Evolutionary conservation across 1,284 basidiomycete species (phyloP).

Genomic region (Trametes polyzona): DNA sequence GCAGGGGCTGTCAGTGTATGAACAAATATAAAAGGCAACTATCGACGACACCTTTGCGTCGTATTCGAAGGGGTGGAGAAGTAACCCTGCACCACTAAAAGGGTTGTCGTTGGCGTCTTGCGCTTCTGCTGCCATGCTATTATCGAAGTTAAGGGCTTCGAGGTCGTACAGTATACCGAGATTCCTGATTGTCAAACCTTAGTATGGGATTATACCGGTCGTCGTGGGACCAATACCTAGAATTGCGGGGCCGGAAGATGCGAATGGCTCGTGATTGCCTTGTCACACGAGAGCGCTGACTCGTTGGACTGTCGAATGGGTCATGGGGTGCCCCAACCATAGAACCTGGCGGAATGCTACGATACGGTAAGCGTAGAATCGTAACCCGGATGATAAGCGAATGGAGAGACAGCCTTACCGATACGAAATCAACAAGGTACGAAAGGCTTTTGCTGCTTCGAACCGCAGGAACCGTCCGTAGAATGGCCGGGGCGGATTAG

Average conservation of each 20-base stretch:
- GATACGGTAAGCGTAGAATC: too few species aligned
- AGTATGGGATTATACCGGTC: not conserved
- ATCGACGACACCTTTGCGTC: slow-evolving; percentile 55
- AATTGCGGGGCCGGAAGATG: slow-evolving; percentile 45
- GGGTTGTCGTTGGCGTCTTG: slow-evolving; percentile 24
- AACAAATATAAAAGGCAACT: not conserved
- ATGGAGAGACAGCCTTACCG: slow-evolving; percentile 46
- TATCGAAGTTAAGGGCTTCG: slow-evolving; percentile 44
- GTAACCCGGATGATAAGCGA: not conserved
- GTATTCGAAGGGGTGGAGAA: slow-evolving; percentile 59
- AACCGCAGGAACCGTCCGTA: slow-evolving; percentile 72
- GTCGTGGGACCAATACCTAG: slow-evolving; percentile 41
- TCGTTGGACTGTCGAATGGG: not conserved
- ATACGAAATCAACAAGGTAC: slow-evolving; percentile 74
- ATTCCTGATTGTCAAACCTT: slow-evolving; percentile 43
- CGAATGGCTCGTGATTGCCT: slow-evolving; percentile 60
- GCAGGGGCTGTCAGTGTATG: not conserved
- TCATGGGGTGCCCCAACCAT: too few species aligned
- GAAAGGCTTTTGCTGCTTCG: slow-evolving; percentile 76
- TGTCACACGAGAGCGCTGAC: not conserved
- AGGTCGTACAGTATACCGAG: slow-evolving; percentile 58
- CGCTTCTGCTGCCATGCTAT: not conserved
- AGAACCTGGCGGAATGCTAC: too few species aligned
- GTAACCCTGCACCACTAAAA: slow-evolving; percentile 41
- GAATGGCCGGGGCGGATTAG: slow-evolving; percentile 59